A percentile compares a stretch with the other conserved stretches of the same genome.
These are phyloP conservation scores for Trametes hirsuta DNA, from an alignment of 1,284 basidiomycete genomes.

Conservation along the genomic window DNA sequence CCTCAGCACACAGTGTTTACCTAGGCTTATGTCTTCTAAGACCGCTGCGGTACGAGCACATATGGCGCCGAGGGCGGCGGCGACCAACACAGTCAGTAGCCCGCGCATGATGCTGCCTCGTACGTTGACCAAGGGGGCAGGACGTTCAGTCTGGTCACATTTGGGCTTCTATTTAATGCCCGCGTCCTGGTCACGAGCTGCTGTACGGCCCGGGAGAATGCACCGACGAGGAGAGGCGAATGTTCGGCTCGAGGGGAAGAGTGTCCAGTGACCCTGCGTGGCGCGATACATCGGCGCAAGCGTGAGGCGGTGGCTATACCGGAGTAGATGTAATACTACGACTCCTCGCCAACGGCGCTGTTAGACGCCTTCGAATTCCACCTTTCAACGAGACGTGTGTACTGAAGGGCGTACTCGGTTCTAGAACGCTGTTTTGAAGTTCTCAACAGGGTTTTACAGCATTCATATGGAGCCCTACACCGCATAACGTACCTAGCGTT, in stretches of 20 bases:
- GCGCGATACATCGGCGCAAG: background rate
- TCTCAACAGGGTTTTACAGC: too few relatives aligned
- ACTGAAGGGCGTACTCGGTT: too few relatives aligned
- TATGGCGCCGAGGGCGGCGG: background rate
- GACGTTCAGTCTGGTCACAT: too few relatives aligned
- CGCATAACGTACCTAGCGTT: too few relatives aligned
- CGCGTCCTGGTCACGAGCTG: constrained; percentile 7
- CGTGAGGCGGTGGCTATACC: too few relatives aligned
- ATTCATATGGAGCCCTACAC: too few relatives aligned
- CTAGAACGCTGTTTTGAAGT: too few relatives aligned
- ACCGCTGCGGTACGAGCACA: background rate
- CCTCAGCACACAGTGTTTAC: constrained; percentile 37
- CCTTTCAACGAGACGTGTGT: too few relatives aligned
- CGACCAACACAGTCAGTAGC: background rate
- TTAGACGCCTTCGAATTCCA: too few relatives aligned
- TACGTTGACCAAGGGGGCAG: background rate
- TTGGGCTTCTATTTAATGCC: background rate
- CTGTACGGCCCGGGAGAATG: constrained; percentile 4
- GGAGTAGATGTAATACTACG: too few relatives aligned
- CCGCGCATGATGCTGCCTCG: background rate
- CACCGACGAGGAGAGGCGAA: background rate
- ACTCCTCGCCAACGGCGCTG: too few relatives aligned
- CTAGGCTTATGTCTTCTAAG: background rate
- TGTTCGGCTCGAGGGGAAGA: background rate
- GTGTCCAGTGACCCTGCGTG: background rate